Conservation (phyloP, 225 moss, liverwort and hornwort species). For the Polytrichum commune region DNA sequence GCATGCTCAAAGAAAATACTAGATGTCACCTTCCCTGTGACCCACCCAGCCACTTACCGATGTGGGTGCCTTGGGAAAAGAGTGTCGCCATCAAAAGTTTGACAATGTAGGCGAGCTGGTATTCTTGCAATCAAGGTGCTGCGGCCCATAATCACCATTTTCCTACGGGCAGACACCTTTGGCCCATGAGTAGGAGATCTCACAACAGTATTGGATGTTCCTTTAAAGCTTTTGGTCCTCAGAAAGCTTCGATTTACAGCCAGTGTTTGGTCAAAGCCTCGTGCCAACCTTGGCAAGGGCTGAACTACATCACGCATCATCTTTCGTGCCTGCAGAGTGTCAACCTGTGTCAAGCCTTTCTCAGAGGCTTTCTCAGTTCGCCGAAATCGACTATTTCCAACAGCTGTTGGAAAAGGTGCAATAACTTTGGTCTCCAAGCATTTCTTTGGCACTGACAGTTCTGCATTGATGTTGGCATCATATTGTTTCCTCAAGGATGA, state of each 20-base stretch:
- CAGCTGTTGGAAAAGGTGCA: constrained; percentile 1
- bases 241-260: constrained; percentile 14
- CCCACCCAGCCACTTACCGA: constrained; percentile 1
- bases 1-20: no score
- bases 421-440: constrained; percentile 6
- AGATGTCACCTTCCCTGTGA: no score
- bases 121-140: constrained; percentile 11
- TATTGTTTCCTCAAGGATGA: not conserved
- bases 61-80: constrained; percentile 18
- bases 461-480: not conserved
- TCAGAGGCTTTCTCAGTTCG: constrained; percentile 1
- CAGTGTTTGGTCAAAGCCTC: constrained; percentile 17
- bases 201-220: not conserved
- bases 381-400: constrained; percentile 40
- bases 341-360: not conserved
- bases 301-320: constrained; percentile 14
- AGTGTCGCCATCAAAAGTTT: constrained; percentile 23
- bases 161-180: constrained; percentile 13
- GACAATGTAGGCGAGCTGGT: constrained; percentile 29
- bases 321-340: constrained; percentile 1
- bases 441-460: not conserved
- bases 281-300: constrained; percentile 10
- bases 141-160: constrained; percentile 2
- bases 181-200: constrained; percentile 2
- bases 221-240: constrained; percentile 14